Conservation (phyloP, 345 rosid species). For the Camelina hispida region DNA sequence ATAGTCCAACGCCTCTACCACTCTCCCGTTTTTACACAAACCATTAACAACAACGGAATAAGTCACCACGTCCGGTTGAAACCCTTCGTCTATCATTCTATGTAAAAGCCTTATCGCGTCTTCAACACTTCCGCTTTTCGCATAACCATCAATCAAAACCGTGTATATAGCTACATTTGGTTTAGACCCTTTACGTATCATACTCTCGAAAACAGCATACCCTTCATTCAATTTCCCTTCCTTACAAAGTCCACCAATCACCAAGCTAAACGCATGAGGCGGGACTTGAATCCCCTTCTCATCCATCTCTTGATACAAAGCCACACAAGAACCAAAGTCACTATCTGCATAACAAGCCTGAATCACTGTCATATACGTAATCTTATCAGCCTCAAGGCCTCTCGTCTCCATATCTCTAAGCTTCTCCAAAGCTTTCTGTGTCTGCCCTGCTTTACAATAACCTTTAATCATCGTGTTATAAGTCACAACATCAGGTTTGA, state of each 20-base stretch:
- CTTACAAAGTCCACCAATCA: slow-evolving; percentile 84
- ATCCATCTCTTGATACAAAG: slow-evolving; percentile 80
- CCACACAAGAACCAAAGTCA: slow-evolving; percentile 67
- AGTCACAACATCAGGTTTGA: slow-evolving; percentile 72
- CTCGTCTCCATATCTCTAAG: slow-evolving; percentile 70
- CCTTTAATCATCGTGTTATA: slow-evolving; percentile 90
- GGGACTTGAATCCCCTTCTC: slow-evolving; percentile 79
- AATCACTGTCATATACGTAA: slow-evolving; percentile 80
- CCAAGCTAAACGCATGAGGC: slow-evolving; percentile 73
- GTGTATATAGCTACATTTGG: slow-evolving; percentile 84
- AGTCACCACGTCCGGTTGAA: slow-evolving; percentile 74
- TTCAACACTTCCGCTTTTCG: slow-evolving; percentile 67
- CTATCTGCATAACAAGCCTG: slow-evolving; percentile 78
- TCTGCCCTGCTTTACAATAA: slow-evolving; percentile 70
- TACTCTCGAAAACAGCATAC: slow-evolving; percentile 64
- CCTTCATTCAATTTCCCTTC: slow-evolving; percentile 76
- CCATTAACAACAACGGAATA: slow-evolving; percentile 73
- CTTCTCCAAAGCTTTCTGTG: slow-evolving; percentile 65
- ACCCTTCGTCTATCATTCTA: slow-evolving; percentile 76
- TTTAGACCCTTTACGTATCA: slow-evolving; percentile 62
- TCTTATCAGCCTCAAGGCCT: slow-evolving; percentile 76
- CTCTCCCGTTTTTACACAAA: slow-evolving; percentile 75
- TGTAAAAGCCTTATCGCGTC: slow-evolving; percentile 70
- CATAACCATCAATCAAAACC: slow-evolving; percentile 75
- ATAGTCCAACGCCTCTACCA: slow-evolving; percentile 71